Base-by-base conservation (phyloP, 1,284 basidiomycete genomes). In the Coniferiporia sulphurascens region DNA sequence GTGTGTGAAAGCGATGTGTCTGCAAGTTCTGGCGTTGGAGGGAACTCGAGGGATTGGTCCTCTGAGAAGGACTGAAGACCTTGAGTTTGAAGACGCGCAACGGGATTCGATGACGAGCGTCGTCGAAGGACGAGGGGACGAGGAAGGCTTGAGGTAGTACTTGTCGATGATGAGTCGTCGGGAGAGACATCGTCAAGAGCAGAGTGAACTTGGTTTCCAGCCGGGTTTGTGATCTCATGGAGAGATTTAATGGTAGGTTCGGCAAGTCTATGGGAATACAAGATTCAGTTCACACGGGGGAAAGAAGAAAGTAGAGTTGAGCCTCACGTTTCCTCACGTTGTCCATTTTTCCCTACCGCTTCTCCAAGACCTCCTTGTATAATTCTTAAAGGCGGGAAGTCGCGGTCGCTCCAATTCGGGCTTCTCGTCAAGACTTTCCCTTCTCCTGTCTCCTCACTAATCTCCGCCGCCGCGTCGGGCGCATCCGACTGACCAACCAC, bases 331-430 rank as follows among this genome's bases (percentile, higher is more conserved):
- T 55, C 58, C 41, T 55, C 45, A 10, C 48, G 32, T 41, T 15
- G 17, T 41, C 36, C 15, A 49, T 48, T 51, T 50, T 48, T 22
- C 8, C 44, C 34, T 32, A 49, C 34, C 17, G 27, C 46, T 17
- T 49, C 38, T 10, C 22, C 13, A 32, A 27, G 10, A 8, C 13
- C 45, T 8, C 35, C 32, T 21, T 3, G 36, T 19, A 13, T 15
- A 48, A 35, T 53, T 27, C 34, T 61, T n/a, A 61, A 45, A 27
- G 78, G 74, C 27, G 76, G 76, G 61, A 78, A 78, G 60, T 80
- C 77, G 34, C 66, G 66, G 36, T 77, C 76, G 68, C 52, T 71
- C 72, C 64, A 73, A 56, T 64, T 65, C 64, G 63, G 65, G 58
- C 46, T 62, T 53, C 45, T 52, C 5, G 27, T 17, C 32, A 21